Evolutionary conservation across 1,284 basidiomycete species (phyloP), one percentile per base, ranked within the genome.

Genomic region (Ganoderma multipileum): DNA sequence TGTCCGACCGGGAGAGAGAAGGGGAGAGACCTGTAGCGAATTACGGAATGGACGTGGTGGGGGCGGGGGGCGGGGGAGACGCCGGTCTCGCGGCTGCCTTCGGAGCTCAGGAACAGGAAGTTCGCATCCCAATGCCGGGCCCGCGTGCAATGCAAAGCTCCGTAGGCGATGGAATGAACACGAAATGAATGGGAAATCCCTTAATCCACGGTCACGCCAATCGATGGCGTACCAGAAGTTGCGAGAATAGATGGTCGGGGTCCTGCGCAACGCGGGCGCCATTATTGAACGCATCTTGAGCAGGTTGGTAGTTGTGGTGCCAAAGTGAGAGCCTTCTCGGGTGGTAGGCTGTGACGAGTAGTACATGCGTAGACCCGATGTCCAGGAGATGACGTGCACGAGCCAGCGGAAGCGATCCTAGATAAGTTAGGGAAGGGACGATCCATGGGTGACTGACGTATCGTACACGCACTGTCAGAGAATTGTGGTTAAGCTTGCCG

Each of bases 401-500:
- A 8, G 39, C 18, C 23, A n/a, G 38, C 59, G 2, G 18, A 23
- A 28, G 39, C 2, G 59, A 61, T 61, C 26, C 26, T 28, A 36
- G 16, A 44, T n/a, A 3, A 47, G 41, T n/a, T 16, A 26, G 61
- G 42, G 28, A 3, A 42, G 44, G 39, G 59, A 28, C n/a, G 59
- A 58, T 38, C 55, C 12, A 8, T 52, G 47, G 47, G 23, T 28
- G 47, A 38, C n/a, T 38, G 30, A 58, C 33, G 55, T 58, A 39
- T 16, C 47, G 33, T 33, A 8, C 33, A 61, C 57, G 58, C 59
- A 60, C 52, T 60, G 57, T 66, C 60, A 47, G 41, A 57, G 12
- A 2, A 12, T 33, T 67, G 66, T 67, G 66, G 66, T 67, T 67
- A 67, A 67, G 61, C 54, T 67, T 50, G 61, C 66, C 61, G 66